Evolutionary conservation across 352 stramenopile species (phyloP), one percentile per base, ranked within the genome.

Genomic region (Phytophthora constricta): DNA sequence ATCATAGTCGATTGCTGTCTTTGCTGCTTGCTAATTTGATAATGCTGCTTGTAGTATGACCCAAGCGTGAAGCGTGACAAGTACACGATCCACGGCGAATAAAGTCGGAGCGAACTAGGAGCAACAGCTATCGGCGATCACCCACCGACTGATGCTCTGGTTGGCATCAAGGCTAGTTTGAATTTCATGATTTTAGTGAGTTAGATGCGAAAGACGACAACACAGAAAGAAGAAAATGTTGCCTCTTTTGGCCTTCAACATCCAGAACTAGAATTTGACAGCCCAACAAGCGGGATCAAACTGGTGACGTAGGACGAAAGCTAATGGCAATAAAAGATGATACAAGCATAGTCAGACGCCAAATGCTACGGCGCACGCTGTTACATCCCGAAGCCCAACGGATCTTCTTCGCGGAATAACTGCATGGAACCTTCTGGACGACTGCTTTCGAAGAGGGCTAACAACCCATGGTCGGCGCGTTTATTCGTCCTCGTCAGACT

Each of bases 401-500:
- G 51, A 63, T 56, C 53, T 45, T 31, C 43, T 53, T 72, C 34
- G 26, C 25, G 47, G 42, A 46, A 49, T n/a, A 62, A 66, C 33
- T 53, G 57, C 26, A 48, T 27, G 33, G 26, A 56, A 58, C 53
- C 25, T 46, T 58, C 61, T 69, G 26, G 54, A 64, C 53, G 26
- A 53, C 45, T 68, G 55, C 31, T 46, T 43, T 43, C 31, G 28
- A 63, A 28, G 43, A 58, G 19, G 58, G 58, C n/a, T n/a, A n/a
- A 43, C 46, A 53, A 54, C 28, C 16, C 45, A 39, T 58, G 46
- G 26, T 23, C 45, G 50, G 42, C 22, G 33, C 23, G 57, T 80
- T 62, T 88, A 95, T 72, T 96, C 87, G 54, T 96, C 88, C 77
- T 96, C 88, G 57, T 96, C 88, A 43, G 85, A 82, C 58, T 96